Evolutionary conservation across 1,284 basidiomycete species (phyloP), one percentile per base, ranked within the genome.

Genomic region (Puccinia polysora): DNA sequence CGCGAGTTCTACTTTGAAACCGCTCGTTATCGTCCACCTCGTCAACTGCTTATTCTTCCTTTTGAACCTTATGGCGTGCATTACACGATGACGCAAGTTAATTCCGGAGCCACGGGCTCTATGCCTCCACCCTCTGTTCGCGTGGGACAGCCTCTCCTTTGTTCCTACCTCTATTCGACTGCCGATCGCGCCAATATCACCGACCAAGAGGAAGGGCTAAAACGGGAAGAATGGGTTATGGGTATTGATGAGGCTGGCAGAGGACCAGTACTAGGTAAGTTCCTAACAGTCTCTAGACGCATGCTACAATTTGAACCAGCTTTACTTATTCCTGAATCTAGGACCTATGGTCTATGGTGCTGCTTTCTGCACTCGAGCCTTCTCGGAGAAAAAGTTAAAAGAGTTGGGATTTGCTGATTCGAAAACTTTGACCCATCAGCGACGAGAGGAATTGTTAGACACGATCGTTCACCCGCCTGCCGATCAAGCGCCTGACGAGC

Each of bases 171-270:
- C 3, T 65, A 65, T 14, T 65, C 63, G 6, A 65, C 63, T 7
- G 32, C 28, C 20, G 63, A 65, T 49, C 63, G 47, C 4, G 14
- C 15, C 6, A 14, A 65, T 23, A 20, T 65, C 23, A 53, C 45
- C 12, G 47, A 38, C 20, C 45, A 65, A 20, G 59, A 62, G 28
- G 28, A 65, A 43, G 53, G 43, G 38, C 45, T 49, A 12, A 70
- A 70, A 62, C 49, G 38, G 14, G 47, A 59, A 40, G 80, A 80
- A 7, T 84, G 82, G 82, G 81, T 96, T 62, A 87, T 98, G 70
- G 95, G 95, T 43, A 92, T 98, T 6, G 95, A 98, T 80, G 95
- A 98, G 80, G 95, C 95, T 0, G 95, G 95, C 0, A 84, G 95
- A 73, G 95, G 96, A 0, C 95, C 94, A 14, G 93, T 93, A 0